Percentiles rank a stretch among this genome's conserved stretches.
phyloP scores from a whole-genome alignment of 257 asterid genomes.

The Lycium ferocissimum region DNA sequence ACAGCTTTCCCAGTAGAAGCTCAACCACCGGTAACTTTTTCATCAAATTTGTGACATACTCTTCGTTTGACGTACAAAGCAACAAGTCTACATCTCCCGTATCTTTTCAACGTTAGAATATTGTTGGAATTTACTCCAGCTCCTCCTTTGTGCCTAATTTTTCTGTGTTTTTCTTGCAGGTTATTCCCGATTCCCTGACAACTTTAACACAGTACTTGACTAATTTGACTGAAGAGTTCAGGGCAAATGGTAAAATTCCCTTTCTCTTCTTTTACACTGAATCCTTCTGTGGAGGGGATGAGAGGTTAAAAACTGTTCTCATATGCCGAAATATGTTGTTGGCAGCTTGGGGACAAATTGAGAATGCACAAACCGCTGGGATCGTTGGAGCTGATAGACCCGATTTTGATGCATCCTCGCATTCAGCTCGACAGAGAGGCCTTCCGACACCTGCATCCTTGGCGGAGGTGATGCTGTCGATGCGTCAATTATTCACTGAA shows the following conservation, averaged over 20 bases:
- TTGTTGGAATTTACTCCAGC: background rate
- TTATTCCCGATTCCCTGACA: slow-evolving; percentile 73
- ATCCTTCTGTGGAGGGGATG: background rate
- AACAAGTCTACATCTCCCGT: background rate
- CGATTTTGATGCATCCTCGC: slow-evolving; percentile 44
- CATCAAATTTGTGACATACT: slow-evolving; percentile 19
- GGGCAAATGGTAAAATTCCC: slow-evolving; percentile 58
- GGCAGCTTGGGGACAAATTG: slow-evolving; percentile 55
- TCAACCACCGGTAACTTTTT: slow-evolving; percentile 71
- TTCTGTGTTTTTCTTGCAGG: slow-evolving; percentile 52
- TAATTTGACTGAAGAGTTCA: slow-evolving; percentile 80
- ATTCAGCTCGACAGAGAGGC: slow-evolving; percentile 61
- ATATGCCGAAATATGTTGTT: slow-evolving; percentile 34
- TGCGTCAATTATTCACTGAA: slow-evolving; percentile 64
- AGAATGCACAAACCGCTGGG: slow-evolving; percentile 50
- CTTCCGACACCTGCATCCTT: slow-evolving; percentile 80
- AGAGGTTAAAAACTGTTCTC: slow-evolving; percentile 15
- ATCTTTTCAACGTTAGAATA: background rate
- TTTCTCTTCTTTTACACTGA: slow-evolving; percentile 19
- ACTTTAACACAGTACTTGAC: slow-evolving; percentile 71
- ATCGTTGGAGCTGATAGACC: slow-evolving; percentile 49
- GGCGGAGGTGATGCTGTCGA: slow-evolving; percentile 69
- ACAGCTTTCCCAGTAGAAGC: slow-evolving; percentile 55
- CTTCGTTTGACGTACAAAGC: background rate
- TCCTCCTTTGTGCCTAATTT: background rate